Conservation (phyloP, 106 monocot genomes). For the Dioscorea dumetorum region DNA sequence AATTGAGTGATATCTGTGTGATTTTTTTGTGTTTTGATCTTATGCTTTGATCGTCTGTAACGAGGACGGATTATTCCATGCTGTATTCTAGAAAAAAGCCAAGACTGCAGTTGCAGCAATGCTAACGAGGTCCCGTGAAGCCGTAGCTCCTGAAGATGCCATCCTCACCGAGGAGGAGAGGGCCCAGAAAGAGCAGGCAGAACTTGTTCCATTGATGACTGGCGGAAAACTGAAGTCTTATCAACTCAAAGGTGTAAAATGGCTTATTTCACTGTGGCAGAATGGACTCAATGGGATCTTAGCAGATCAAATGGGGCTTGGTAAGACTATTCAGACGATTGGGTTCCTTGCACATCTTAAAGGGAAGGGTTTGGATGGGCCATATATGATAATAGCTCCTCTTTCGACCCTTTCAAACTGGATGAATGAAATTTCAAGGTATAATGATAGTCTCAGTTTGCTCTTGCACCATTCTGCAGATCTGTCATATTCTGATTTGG, state of each 20-base stretch:
- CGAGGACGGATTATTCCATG: neutral
- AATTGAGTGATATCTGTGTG: neutral
- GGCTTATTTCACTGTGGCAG: constrained; percentile 96
- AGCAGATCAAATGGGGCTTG: constrained; percentile 99
- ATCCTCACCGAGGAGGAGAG: constrained; percentile 66
- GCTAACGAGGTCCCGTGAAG: constrained; percentile 66
- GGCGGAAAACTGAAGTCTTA: constrained; percentile 88
- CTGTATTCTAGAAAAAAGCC: constrained; percentile 45
- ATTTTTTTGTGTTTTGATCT: neutral
- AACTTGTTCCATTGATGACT: constrained; percentile 88
- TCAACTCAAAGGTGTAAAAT: constrained; percentile 93
- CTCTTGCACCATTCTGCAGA: too few relatives aligned
- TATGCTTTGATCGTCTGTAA: neutral
- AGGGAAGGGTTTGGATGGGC: constrained; percentile 86
- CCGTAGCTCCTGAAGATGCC: constrained; percentile 45
- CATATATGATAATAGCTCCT: constrained; percentile 88
- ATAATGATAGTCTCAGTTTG: neutral
- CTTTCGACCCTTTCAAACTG: constrained; percentile 97
- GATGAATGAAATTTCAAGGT: constrained; percentile 85
- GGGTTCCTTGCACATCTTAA: constrained; percentile 95
- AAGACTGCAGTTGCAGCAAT: constrained; percentile 91
- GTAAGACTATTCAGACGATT: constrained; percentile 96
- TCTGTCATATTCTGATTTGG: too few relatives aligned
- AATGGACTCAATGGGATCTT: constrained; percentile 97
- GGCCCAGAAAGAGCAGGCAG: constrained; percentile 65